These are phyloP conservation scores for Pseudogymnoascus sp. DNA, from an alignment of 2,329 filamentous ascomycete species.

Conservation along the genomic window DNA sequence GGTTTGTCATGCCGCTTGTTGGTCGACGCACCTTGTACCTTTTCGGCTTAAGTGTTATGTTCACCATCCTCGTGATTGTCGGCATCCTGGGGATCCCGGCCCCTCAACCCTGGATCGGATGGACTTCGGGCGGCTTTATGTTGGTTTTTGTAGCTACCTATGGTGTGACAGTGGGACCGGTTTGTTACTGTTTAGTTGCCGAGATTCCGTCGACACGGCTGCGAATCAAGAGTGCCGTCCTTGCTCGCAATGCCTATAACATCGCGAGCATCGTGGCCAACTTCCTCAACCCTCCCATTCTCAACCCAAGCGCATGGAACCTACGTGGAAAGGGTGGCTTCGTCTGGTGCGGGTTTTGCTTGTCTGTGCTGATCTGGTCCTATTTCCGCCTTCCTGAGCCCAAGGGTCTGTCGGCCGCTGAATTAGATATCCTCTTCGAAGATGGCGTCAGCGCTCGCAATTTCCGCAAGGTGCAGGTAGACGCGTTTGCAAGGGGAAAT, in stretches of 20 bases:
- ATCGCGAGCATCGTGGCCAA: constrained; percentile 1
- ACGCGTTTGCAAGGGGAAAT: neutral
- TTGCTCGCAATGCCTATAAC: neutral
- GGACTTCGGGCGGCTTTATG: constrained; percentile 15
- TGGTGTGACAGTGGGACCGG: constrained; percentile 7
- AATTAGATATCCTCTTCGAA: constrained; percentile 36
- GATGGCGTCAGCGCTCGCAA: constrained; percentile 29
- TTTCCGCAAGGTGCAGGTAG: constrained; percentile 30
- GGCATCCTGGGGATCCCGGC: constrained; percentile 17
- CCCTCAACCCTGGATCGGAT: constrained; percentile 18
- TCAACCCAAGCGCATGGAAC: constrained; percentile 18
- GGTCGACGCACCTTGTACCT: constrained; percentile 49
- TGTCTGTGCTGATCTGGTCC: constrained; percentile 30
- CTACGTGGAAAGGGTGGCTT: constrained; percentile 31
- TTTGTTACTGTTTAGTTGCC: neutral
- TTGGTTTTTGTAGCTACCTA: neutral
- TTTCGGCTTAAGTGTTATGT: constrained; percentile 16
- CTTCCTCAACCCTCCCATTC: constrained; percentile 12
- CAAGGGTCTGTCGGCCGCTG: constrained; percentile 32
- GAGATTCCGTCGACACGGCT: neutral
- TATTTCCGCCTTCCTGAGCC: constrained; percentile 35
- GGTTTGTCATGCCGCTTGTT: constrained; percentile 47
- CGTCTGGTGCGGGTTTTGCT: constrained; percentile 30
- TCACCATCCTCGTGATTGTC: constrained; percentile 13
- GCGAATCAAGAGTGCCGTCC: neutral